Evolutionary conservation across 768 basidiomycete genomes (phyloP), one percentile per base, ranked within the genome.

Genomic region (Leccinum longicurvipes): DNA sequence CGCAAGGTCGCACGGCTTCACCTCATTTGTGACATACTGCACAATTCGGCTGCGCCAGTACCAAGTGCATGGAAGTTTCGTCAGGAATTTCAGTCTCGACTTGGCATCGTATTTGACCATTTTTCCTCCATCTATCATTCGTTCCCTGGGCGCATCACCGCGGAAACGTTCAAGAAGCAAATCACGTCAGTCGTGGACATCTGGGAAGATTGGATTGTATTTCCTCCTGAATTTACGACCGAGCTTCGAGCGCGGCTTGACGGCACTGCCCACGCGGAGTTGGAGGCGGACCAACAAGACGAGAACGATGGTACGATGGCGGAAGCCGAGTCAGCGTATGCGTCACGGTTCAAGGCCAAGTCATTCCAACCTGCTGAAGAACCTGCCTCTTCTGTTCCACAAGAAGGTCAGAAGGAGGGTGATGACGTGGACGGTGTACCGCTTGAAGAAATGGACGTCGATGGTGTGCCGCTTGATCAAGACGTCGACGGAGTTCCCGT

Each of bases 141-240:
- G 8, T 98, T 98, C 69, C 93, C 94, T 3, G 96, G 96, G 2
- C 81, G 93, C 49, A 94, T 99, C 69, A 96, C 94, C 2, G 96
- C 96, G 12, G 95, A 98, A 61, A 87, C 89, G 1, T 99, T 98
- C 80, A 95, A 90, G 75, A 88, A 87, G 61, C 93, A 98, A 71
- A 92, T 98, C 56, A 85, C 84, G 6, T 76, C 85, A 8, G 85
- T 98, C 17, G 80, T 98, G 6, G 95, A 98, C 65, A 87, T 98
- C 28, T 98, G 97, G 94, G 97, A 98, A 67, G 89, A 97, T 68
- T 96, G 95, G 94, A 95, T 98, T 55, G 91, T 98, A 29, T 98
- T 98, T 68, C 80, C 91, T 51, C 89, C 88, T 3, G 91, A 95
- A 53, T 91, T 89, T 64, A 94, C 90, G 0, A 66, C 79, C 2